A percentile compares a stretch with the other conserved stretches of the same genome.
These are phyloP conservation scores for Pseudohyphozyma bogoriensis DNA, from an alignment of 768 basidiomycete species.

Conservation along the genomic window DNA sequence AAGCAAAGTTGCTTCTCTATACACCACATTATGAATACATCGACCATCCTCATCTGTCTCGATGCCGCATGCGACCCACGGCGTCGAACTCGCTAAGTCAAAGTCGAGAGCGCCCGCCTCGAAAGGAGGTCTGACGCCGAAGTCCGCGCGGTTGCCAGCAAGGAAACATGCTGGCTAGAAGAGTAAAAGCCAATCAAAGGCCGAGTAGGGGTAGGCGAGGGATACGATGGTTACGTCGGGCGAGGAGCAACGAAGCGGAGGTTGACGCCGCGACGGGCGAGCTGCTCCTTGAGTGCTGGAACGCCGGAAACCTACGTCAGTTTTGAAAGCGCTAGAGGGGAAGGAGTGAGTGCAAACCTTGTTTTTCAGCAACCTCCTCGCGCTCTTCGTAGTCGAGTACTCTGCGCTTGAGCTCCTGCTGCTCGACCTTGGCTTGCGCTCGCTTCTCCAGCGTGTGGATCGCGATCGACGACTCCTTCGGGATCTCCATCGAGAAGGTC, in stretches of 20 bases:
- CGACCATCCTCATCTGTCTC: too few relatives aligned
- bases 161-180: too few relatives aligned
- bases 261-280: slow-evolving; percentile 15
- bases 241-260: slow-evolving; percentile 3
- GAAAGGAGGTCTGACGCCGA: too few relatives aligned
- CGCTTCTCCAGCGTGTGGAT: slow-evolving; percentile 85
- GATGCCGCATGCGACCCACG: too few relatives aligned
- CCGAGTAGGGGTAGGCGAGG: too few relatives aligned
- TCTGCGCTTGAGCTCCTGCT: slow-evolving; percentile 90
- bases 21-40: too few relatives aligned
- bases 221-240: not conserved
- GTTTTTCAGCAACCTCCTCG: slow-evolving; percentile 26
- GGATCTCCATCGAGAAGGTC: slow-evolving; percentile 81
- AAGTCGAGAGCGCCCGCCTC: too few relatives aligned
- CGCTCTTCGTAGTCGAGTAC: slow-evolving; percentile 56
- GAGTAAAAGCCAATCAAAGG: too few relatives aligned
- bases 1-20: too few relatives aligned
- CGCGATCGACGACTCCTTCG: slow-evolving; percentile 74
- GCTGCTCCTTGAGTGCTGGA: slow-evolving; percentile 21
- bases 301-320: not conserved
- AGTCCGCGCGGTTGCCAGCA: too few relatives aligned
- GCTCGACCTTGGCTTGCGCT: slow-evolving; percentile 86
- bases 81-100: too few relatives aligned
- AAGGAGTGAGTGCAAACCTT: slow-evolving; percentile 1
- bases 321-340: not conserved